Base-by-base conservation (phyloP, 108 stramenopile genomes). In the Discostella pseudostelligera region DNA sequence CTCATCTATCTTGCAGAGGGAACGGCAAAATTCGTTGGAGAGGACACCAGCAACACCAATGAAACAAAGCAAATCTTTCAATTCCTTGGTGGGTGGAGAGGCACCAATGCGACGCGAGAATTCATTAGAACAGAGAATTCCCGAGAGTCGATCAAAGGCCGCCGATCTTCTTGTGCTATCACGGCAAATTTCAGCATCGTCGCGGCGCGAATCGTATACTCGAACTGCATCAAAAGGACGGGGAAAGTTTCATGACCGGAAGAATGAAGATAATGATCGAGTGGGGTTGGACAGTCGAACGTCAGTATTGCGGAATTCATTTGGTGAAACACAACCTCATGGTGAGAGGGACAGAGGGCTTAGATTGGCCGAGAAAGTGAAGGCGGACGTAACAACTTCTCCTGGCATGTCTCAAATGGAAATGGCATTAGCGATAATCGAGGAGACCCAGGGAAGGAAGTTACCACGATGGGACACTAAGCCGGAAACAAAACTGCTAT, bases 161-260 rank as follows among this genome's bases (percentile, higher is more conserved):
- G 32, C 29, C 9, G 55, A 26, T 37, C 55, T 56, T n/a, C 19
- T n/a, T 16, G n/a, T 56, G 55, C 32, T 56, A 16, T 56, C 55
- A 16, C 29, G 20, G 16, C 0, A 19, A 32, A 19, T 54, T 54
- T 54, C 55, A 24, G 0, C 50, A 39, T 20, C 19, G 17, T 19
- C 35, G n/a, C 35, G 13, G 55, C 25, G 37, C 20, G 19, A 19
- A 19, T 17, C 6, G 13, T 14, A 12, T 35, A 0, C 55, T 19
- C 37, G 16, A 39, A 56, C 13, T 19, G 36, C 32, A 20, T 39
- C 32, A 19, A n/a, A 3, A 37, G 55, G 55, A 35, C 29, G 37
- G 32, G 19, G 55, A 56, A 14, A 35, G 3, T 1, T 36, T 19
- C 36, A 19, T 19, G 37, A 56, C 32, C 55, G 55, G 13, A 3